A percentile compares a stretch with the other conserved stretches of the same genome.
These are phyloP conservation scores for Sonneratia alba DNA, from an alignment of 345 rosid genomes.

Conservation along the genomic window DNA sequence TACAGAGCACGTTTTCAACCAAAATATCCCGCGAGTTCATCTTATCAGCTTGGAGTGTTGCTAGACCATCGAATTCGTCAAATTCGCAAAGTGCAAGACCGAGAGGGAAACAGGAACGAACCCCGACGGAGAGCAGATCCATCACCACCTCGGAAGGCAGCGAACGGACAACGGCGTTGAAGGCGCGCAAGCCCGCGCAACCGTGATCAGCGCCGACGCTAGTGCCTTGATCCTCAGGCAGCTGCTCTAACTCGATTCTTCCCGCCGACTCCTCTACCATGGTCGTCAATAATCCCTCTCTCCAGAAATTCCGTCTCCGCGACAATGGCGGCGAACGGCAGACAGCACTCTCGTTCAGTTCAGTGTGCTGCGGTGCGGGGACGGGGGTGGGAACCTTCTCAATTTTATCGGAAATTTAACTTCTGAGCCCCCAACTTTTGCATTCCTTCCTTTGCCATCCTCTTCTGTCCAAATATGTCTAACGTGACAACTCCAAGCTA, in stretches of 20 bases:
- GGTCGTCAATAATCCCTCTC: background rate
- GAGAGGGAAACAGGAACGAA: conserved; percentile 15
- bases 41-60: background rate
- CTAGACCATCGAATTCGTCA: background rate
- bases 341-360: too few relatives aligned
- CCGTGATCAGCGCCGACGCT: background rate
- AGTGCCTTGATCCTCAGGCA: background rate
- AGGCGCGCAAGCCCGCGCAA: conserved; percentile 24
- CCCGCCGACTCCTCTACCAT: background rate
- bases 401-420: background rate
- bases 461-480: background rate
- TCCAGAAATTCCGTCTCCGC: background rate
- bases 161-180: conserved; percentile 38
- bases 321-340: conserved; percentile 1
- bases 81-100: conserved; percentile 6
- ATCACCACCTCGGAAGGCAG: conserved; percentile 44
- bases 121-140: conserved; percentile 52
- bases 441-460: background rate
- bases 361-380: background rate
- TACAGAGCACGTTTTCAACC: background rate
- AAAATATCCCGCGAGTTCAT: background rate
- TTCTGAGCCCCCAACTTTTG: background rate
- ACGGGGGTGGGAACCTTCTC: background rate
- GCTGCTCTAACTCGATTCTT: background rate
- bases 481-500: too few relatives aligned